A percentile compares a stretch with the other conserved stretches of the same genome.
Conservation (phyloP, 495 filamentous ascomycete species). For the Xylaria nigripes region DNA sequence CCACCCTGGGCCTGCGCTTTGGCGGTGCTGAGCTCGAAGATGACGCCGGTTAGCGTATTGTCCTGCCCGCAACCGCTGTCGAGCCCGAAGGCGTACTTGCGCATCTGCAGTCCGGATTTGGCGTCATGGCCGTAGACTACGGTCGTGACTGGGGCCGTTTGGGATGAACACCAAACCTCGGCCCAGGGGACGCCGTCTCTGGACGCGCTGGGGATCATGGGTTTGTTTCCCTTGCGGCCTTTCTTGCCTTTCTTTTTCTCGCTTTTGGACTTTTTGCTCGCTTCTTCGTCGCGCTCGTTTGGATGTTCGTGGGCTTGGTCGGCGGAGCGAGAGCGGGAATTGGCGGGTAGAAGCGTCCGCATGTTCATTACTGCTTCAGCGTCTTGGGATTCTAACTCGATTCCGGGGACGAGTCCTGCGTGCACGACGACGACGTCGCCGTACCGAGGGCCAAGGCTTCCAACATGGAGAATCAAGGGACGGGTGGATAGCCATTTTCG, state of each 20-base stretch:
- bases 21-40: constrained; percentile 45
- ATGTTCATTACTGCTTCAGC: constrained; percentile 83
- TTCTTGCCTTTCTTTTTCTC: background rate
- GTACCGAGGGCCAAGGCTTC: constrained; percentile 43
- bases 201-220: constrained; percentile 42
- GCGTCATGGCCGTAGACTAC: constrained; percentile 85
- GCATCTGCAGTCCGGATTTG: constrained; percentile 55
- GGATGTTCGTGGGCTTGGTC: background rate
- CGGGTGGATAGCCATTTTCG: constrained; percentile 59
- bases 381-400: constrained; percentile 66
- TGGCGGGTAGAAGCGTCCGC: constrained; percentile 53
- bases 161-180: constrained; percentile 40
- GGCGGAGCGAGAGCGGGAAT: background rate
- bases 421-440: constrained; percentile 68
- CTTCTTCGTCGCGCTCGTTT: background rate
- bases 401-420: constrained; percentile 69
- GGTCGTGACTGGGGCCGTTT: constrained; percentile 29
- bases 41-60: constrained; percentile 63
- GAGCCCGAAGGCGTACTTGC: constrained; percentile 67
- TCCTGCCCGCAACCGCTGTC: constrained; percentile 76
- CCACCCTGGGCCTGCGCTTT: background rate
- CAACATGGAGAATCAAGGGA: constrained; percentile 68
- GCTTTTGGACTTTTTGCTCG: background rate
- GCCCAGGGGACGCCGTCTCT: constrained; percentile 58
- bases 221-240: background rate